Percentiles rank a stretch among this genome's conserved stretches.
Conservation (phyloP, 139 green algal species). For the Coelastrella sp. region DNA sequence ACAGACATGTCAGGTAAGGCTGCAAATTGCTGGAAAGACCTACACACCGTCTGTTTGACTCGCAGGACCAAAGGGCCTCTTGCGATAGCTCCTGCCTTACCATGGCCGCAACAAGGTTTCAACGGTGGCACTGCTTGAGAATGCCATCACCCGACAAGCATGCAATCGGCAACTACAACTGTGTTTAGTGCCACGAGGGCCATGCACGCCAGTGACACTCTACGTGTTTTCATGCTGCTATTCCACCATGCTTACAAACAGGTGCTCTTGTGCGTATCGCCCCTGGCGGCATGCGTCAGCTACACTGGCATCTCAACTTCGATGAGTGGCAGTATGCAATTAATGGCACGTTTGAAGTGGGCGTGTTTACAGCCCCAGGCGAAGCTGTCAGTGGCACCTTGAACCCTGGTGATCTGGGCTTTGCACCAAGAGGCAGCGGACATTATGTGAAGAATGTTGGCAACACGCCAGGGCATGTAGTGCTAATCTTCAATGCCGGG, state of each 20-base stretch:
- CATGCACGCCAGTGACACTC: too few species aligned
- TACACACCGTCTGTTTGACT: too few species aligned
- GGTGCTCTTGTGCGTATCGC: slow-evolving; percentile 4
- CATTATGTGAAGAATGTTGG: slow-evolving; percentile 35
- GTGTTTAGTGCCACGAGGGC: too few species aligned
- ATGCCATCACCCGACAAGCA: too few species aligned
- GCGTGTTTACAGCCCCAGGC: slow-evolving; percentile 19
- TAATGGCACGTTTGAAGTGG: slow-evolving; percentile 36
- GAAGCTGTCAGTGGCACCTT: not conserved
- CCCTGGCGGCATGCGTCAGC: slow-evolving; percentile 37
- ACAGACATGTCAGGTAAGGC: slow-evolving; percentile 18
- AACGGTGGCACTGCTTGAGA: too few species aligned
- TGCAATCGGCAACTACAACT: too few species aligned
- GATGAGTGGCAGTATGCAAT: slow-evolving; percentile 47
- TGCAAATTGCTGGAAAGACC: not conserved
- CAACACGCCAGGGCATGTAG: not conserved
- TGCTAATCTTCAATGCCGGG: slow-evolving; percentile 43
- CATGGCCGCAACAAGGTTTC: too few species aligned
- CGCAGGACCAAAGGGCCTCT: too few species aligned
- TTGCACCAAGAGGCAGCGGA: slow-evolving; percentile 40
- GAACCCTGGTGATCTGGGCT: slow-evolving; percentile 35
- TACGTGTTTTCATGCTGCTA: not conserved
- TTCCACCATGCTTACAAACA: too few species aligned
- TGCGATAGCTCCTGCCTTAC: too few species aligned
- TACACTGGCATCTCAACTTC: slow-evolving; percentile 47